Evolutionary conservation across 139 green algal species (phyloP), one percentile per base, ranked within the genome.

Genomic region (Haematococcus lacustris): DNA sequence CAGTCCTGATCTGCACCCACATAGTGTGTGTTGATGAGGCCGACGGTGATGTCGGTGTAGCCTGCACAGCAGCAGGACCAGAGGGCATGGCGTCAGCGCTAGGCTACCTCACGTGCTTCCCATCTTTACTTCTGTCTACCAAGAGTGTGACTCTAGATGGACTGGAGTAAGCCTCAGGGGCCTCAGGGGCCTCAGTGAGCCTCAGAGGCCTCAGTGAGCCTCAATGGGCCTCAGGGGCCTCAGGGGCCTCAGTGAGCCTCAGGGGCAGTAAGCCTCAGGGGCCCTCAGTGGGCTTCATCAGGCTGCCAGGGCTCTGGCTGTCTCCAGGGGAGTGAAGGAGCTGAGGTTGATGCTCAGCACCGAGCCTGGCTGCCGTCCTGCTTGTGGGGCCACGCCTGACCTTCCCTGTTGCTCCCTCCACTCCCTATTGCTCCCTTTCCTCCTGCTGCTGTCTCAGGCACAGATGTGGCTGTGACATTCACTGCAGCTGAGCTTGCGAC

Each of bases 21-120:
- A 66, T 96, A 97, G 85, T 97, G 88, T 47, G 89, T 97, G 82
- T 96, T 97, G 64, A 96, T 78, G 23, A 97, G 80, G 30, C 93
- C 94, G 5, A 95, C 89, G 0, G 93, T 98, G 73, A 97, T 84
- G 73, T 88, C 93, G 2, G 90, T 97, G 85, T 87, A 96, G 66
- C 90, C 93, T 33, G 62, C 60, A 75, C 9, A 2, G 21, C 21
- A 30, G 34, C 6, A 53, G 60, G 3, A 34, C 2, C 50, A 43
- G 50, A 57, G 47, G 21, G 47, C 21, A 21, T 57, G 47, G 47
- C 47, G 47, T 57, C 47, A 57, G 21, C 47, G 13, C 21, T 57
- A 21, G 13, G 47, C 47, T 28, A 57, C 13, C 47, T 57, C 47
- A 13, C 13, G 47, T 13, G 13, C 47, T 28, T 13, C 13, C 13